Percentiles rank a stretch among this genome's conserved stretches.
These are phyloP conservation scores for Delphinella strobiligena DNA, from an alignment of 2,329 filamentous ascomycete species.

Conservation along the genomic window DNA sequence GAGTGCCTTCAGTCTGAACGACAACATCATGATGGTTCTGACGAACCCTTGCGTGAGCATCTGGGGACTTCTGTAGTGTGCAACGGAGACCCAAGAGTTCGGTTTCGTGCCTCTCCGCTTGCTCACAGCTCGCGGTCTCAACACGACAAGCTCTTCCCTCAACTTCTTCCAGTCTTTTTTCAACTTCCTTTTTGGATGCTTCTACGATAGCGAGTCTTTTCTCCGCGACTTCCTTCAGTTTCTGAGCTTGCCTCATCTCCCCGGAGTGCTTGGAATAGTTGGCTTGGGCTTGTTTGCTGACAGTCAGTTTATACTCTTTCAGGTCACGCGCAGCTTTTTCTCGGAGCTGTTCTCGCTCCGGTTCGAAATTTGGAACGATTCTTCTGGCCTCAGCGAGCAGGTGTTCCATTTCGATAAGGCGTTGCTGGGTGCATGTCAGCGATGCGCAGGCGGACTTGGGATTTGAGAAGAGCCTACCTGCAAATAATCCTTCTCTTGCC, in stretches of 20 bases:
- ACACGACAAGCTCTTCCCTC: no score
- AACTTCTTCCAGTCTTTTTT: no score
- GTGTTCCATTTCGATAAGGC: not conserved
- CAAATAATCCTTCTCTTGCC: conserved; percentile 2
- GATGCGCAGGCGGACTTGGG: no score
- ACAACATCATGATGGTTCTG: no score
- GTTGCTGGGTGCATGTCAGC: no score
- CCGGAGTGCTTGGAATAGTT: not conserved
- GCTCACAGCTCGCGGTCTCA: no score
- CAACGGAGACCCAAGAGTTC: no score
- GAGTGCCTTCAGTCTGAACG: no score
- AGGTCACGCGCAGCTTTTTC: not conserved
- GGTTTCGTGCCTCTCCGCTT: no score
- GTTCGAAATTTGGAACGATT: conserved; percentile 1
- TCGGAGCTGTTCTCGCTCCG: conserved; percentile 1
- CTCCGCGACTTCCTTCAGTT: not conserved
- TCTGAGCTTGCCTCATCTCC: not conserved
- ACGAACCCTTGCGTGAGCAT: no score
- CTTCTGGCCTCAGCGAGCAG: not conserved
- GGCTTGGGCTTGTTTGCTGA: not conserved
- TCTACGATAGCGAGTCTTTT: not conserved
- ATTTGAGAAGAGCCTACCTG: not conserved
- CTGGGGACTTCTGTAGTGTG: no score
- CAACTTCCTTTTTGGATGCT: no score
- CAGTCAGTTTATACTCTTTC: not conserved